Percentiles rank a stretch among this genome's conserved stretches.
These are phyloP conservation scores for Stropharia rugosoannulata DNA, from an alignment of 768 basidiomycete genomes.

Conservation along the genomic window DNA sequence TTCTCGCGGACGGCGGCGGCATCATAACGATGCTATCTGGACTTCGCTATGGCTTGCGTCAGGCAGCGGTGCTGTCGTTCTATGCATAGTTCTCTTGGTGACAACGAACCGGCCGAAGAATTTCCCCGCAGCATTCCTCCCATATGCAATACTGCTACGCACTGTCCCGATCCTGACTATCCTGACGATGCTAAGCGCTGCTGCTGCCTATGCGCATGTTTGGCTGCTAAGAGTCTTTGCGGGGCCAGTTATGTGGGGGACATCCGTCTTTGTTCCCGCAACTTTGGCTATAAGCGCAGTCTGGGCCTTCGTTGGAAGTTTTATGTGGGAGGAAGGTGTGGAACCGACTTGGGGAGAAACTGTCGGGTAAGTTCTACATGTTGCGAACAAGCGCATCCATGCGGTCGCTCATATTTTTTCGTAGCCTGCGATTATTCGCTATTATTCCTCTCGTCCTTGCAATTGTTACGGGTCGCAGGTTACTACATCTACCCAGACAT, in stretches of 20 bases:
- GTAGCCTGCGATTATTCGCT: conserved; percentile 76
- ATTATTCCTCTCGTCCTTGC: conserved; percentile 71
- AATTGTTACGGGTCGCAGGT: conserved; percentile 66
- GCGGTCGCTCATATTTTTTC: conserved; percentile 6
- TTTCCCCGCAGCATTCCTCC: conserved; percentile 37
- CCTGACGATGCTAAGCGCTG: conserved; percentile 68
- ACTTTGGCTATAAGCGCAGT: conserved; percentile 72
- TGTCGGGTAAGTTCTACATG: conserved; percentile 55
- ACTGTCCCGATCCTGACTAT: conserved; percentile 77
- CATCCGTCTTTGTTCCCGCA: conserved; percentile 73
- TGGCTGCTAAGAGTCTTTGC: conserved; percentile 79
- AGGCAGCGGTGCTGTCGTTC: conserved; percentile 59
- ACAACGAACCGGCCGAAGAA: conserved; percentile 44
- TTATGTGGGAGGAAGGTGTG: conserved; percentile 50
- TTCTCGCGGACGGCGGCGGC: conserved; percentile 59
- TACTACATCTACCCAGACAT: conserved; percentile 68
- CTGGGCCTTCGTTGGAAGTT: conserved; percentile 83
- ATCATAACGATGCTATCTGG: conserved; percentile 75
- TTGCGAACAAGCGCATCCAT: neutral
- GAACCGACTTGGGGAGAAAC: conserved; percentile 83
- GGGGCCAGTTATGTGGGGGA: conserved; percentile 78
- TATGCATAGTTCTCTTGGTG: conserved; percentile 66
- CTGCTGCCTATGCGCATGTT: conserved; percentile 72
- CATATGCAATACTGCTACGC: conserved; percentile 73
- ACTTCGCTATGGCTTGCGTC: conserved; percentile 65